Conservation (phyloP, 306 rosid species). For the Astragalus membranaceus region DNA sequence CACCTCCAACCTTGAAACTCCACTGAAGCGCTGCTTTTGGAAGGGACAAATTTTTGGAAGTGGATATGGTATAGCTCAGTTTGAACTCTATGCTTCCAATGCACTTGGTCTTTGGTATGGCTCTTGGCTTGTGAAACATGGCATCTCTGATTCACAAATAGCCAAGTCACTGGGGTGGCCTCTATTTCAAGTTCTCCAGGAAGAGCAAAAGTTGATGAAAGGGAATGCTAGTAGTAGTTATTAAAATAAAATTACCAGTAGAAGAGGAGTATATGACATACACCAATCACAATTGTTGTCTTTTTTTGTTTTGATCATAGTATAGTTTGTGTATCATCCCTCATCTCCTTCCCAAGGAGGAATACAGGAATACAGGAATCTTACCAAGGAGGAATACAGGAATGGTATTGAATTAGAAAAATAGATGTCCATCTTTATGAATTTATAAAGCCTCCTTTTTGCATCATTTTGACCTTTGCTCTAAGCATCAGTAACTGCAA, state of each 20-base stretch:
- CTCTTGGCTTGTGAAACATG: conserved; percentile 94
- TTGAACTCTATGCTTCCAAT: conserved; percentile 81
- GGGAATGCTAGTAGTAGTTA: conserved; percentile 37
- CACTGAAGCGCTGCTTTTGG: conserved; percentile 83
- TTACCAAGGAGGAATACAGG: conserved; percentile 30
- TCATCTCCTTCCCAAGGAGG: conserved; percentile 22
- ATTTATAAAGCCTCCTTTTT: conserved; percentile 3
- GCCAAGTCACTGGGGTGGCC: conserved; percentile 63
- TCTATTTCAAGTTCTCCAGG: conserved; percentile 67
- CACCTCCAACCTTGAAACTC: conserved; percentile 62
- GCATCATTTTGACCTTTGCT: conserved; percentile 7
- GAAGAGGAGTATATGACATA: conserved; percentile 39
- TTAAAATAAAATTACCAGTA: too few relatives aligned
- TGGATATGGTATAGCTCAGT: conserved; percentile 86
- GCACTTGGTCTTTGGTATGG: conserved; percentile 99
- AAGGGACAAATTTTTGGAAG: conserved; percentile 94
- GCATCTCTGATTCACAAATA: conserved; percentile 69
- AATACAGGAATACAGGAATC: conserved; percentile 29
- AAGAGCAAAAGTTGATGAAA: conserved; percentile 59
- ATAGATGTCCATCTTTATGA: conserved; percentile 17
- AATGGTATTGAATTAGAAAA: conserved; percentile 42
- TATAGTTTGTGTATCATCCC: conserved; percentile 52
- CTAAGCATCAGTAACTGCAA: neutral
- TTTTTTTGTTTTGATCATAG: conserved; percentile 43
- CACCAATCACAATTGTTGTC: conserved; percentile 42